Evolutionary conservation across 257 asterid genomes (phyloP).

Genomic region (Orobanche coerulescens): DNA sequence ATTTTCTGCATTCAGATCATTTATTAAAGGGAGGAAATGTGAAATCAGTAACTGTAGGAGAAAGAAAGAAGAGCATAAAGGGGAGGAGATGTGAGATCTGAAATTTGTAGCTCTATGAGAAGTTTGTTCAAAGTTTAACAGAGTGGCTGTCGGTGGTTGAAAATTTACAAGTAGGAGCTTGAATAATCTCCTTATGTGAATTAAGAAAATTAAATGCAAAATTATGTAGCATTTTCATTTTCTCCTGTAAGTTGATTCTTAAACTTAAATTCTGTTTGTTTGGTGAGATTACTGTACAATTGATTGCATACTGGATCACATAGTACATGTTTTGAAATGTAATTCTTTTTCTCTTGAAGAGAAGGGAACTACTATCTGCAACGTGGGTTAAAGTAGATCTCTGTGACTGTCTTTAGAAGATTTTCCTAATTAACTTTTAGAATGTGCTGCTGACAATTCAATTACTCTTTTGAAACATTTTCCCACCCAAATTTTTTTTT

Average conservation of each 20-base stretch:
- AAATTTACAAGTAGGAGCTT: not conserved
- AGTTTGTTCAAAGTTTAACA: not conserved
- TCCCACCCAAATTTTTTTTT: no score
- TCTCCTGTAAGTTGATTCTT: not conserved
- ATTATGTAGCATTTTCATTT: not conserved
- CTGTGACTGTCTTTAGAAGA: not conserved
- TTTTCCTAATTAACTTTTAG: not conserved
- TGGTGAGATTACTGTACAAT: not conserved
- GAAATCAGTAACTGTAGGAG: not conserved
- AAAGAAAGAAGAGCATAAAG: not conserved
- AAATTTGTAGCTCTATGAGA: not conserved
- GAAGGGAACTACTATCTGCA: not conserved
- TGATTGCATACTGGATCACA: not conserved
- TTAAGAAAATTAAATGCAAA: not conserved
- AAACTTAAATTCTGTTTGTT: not conserved
- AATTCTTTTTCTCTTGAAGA: not conserved
- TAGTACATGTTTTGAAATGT: not conserved
- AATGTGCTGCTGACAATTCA: no score
- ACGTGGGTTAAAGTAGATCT: not conserved
- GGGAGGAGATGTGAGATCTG: no score
- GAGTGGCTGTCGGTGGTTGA: not conserved
- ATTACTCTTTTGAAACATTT: no score
- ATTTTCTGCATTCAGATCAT: not conserved
- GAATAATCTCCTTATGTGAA: not conserved
- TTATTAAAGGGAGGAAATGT: not conserved